phyloP scores from a whole-genome alignment of 495 filamentous ascomycete species.

The Penicillium atrosanguineum region DNA sequence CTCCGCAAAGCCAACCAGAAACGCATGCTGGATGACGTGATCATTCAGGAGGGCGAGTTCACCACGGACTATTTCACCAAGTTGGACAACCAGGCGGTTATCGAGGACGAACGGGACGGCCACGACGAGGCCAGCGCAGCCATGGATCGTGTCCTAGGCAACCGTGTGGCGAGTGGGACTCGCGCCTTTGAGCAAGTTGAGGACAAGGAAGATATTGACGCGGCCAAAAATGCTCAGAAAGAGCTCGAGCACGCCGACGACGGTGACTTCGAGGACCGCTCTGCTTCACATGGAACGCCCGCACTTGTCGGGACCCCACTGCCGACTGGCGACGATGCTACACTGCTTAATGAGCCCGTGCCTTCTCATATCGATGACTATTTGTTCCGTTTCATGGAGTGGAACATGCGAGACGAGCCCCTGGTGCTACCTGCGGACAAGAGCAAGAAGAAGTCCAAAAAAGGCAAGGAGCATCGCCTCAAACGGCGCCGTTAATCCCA shows the following conservation, averaged over 20 bases:
- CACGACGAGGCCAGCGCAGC: conserved; percentile 71
- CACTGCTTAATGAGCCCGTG: conserved; percentile 20
- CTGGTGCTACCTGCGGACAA: conserved; percentile 78
- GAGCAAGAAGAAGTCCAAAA: conserved; percentile 72
- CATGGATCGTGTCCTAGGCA: conserved; percentile 82
- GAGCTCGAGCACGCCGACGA: conserved; percentile 84
- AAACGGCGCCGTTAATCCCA: conserved; percentile 37
- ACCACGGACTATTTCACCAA: conserved; percentile 97
- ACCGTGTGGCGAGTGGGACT: conserved; percentile 47
- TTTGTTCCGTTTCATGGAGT: conserved; percentile 75
- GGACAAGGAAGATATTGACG: conserved; percentile 86
- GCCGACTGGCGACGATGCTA: conserved; percentile 12
- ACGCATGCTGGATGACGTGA: conserved; percentile 93
- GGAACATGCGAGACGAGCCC: conserved; percentile 72
- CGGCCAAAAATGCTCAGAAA: conserved; percentile 82
- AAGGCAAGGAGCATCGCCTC: conserved; percentile 65
- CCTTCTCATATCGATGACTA: conserved; percentile 76
- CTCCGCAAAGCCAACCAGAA: conserved; percentile 95
- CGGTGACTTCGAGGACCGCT: conserved; percentile 84
- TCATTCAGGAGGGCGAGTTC: conserved; percentile 98
- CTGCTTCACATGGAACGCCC: conserved; percentile 41
- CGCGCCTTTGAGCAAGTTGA: conserved; percentile 83
- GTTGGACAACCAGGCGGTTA: conserved; percentile 64
- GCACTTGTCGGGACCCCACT: conserved; percentile 34
- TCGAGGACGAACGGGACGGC: conserved; percentile 57